A percentile compares a stretch with the other conserved stretches of the same genome.
These are phyloP conservation scores for Cnidoscolus chayamansa DNA, from an alignment of 441 rosid genomes.

Conservation along the genomic window DNA sequence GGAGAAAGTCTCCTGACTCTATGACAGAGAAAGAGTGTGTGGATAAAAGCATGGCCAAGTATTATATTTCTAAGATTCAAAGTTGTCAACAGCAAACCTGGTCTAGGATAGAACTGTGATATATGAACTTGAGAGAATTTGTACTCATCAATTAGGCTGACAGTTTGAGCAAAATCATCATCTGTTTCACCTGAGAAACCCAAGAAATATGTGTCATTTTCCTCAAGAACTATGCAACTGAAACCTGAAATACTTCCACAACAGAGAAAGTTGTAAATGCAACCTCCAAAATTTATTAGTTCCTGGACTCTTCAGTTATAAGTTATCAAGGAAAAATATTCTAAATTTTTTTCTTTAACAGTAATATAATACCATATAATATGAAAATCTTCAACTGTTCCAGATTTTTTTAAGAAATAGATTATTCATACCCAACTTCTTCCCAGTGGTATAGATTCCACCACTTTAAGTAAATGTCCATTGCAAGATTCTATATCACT, in stretches of 20 bases:
- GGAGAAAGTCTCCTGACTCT: background rate
- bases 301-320: background rate
- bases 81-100: conserved; percentile 45
- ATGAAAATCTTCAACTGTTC: background rate
- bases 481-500: background rate
- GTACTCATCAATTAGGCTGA: conserved; percentile 63
- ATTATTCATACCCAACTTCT: background rate
- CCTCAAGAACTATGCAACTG: conserved; percentile 16
- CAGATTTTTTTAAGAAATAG: background rate
- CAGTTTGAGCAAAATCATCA: conserved; percentile 78
- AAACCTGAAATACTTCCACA: background rate
- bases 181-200: conserved; percentile 76
- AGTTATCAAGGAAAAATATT: too few relatives aligned
- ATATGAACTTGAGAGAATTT: conserved; percentile 89
- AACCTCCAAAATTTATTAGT: background rate
- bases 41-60: background rate
- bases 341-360: background rate
- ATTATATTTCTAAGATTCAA: background rate
- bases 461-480: background rate
- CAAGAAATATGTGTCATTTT: conserved; percentile 20
- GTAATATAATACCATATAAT: background rate
- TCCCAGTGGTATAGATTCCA: background rate
- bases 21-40: background rate
- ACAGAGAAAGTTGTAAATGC: background rate
- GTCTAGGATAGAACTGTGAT: conserved; percentile 95